These are phyloP conservation scores for Chamaecyparis obtusa DNA, from an alignment of 75 land plant genomes.

Conservation along the genomic window DNA sequence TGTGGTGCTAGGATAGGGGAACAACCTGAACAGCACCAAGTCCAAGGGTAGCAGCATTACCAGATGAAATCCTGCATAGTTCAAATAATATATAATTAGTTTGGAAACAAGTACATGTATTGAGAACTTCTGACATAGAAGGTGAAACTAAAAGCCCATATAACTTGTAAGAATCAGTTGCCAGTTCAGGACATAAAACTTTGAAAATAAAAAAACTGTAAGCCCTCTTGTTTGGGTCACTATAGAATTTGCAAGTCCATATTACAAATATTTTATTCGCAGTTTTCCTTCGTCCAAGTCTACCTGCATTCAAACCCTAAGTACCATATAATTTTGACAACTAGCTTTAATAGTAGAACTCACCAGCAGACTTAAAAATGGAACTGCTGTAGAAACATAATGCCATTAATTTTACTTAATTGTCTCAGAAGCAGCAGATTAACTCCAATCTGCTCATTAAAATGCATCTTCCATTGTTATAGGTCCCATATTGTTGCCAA, in stretches of 20 bases:
- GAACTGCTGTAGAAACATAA: slow-evolving; percentile 79
- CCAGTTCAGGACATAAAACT: not conserved
- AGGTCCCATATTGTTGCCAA: not conserved
- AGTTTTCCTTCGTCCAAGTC: not conserved
- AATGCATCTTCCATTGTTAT: not conserved
- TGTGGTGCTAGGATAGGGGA: not conserved
- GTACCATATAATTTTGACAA: not conserved
- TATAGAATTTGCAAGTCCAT: not conserved
- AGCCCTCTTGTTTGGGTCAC: too few relatives aligned
- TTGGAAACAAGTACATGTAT: not conserved
- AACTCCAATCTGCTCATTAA: slow-evolving; percentile 64
- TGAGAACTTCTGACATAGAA: slow-evolving; percentile 34
- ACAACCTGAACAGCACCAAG: slow-evolving; percentile 75
- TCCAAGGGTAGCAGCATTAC: slow-evolving; percentile 59
- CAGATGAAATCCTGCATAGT: slow-evolving; percentile 40
- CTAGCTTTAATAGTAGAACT: not conserved
- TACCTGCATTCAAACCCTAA: too few relatives aligned
- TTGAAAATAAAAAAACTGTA: too few relatives aligned
- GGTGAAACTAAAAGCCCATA: not conserved
- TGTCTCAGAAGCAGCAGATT: slow-evolving; percentile 82
- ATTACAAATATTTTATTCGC: not conserved
- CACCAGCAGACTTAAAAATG: slow-evolving; percentile 89
- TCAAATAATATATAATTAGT: not conserved
- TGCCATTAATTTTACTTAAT: slow-evolving; percentile 80
- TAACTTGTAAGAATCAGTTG: not conserved